Conservation (phyloP, 176 grass and related monocot genomes). For the Oropetium thomaeum region DNA sequence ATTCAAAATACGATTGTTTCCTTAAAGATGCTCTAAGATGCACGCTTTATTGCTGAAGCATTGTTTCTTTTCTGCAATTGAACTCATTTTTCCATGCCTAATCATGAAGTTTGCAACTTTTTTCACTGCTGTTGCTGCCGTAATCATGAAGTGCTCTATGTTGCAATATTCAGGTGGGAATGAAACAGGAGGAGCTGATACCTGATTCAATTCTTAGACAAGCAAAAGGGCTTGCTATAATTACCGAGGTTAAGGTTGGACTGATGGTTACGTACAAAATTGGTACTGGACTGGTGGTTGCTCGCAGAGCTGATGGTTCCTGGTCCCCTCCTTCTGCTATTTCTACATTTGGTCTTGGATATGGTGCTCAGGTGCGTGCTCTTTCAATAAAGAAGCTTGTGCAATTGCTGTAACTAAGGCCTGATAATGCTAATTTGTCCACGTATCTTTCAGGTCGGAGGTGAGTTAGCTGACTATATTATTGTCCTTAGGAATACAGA, state of each 20-base stretch:
- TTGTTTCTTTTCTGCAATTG: not conserved
- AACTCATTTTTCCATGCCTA: constrained; percentile 10
- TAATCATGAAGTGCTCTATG: not conserved
- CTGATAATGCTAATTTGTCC: constrained; percentile 14
- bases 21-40: not conserved
- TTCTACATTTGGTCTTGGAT: constrained; percentile 81
- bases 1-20: constrained; percentile 3
- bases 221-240: constrained; percentile 82
- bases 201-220: constrained; percentile 79
- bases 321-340: constrained; percentile 96
- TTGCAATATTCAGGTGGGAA: constrained; percentile 57
- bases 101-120: not conserved
- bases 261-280: constrained; percentile 88
- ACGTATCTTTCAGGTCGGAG: constrained; percentile 62
- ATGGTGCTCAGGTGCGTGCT: constrained; percentile 84
- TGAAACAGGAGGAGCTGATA: constrained; percentile 77
- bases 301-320: constrained; percentile 73
- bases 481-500: constrained; percentile 83
- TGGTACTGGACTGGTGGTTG: constrained; percentile 78
- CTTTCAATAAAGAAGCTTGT: not conserved
- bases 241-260: constrained; percentile 73
- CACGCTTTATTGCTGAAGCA: not conserved
- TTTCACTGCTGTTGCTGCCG: not conserved
- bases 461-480: constrained; percentile 87
- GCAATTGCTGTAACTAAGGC: constrained; percentile 4